Percentiles rank a stretch among this genome's conserved stretches.
Conservation (phyloP, 176 grass and related monocot genomes). For the Oryza glaberrima region DNA sequence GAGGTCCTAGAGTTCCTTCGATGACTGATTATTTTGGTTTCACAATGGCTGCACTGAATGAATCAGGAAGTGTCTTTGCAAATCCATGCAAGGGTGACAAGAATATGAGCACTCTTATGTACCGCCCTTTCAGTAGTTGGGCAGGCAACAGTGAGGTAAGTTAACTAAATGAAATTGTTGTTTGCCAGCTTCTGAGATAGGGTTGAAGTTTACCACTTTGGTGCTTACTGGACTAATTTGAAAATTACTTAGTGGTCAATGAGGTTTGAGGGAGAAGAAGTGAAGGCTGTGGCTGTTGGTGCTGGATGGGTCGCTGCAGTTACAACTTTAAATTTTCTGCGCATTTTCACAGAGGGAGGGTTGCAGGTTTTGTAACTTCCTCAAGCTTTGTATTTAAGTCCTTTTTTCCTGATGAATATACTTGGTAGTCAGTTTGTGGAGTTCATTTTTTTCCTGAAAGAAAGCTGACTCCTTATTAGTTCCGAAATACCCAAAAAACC, state of each 20-base stretch:
- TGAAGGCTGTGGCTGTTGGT: conserved; percentile 82
- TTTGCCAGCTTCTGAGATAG: neutral
- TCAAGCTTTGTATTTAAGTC: neutral
- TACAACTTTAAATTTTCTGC: conserved; percentile 80
- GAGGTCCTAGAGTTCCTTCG: conserved; percentile 92
- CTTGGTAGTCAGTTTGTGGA: neutral
- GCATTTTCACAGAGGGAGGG: conserved; percentile 83
- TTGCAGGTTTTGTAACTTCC: conserved; percentile 66
- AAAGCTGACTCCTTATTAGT: neutral
- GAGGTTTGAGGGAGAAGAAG: conserved; percentile 94
- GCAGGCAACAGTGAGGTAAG: conserved; percentile 95
- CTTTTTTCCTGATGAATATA: neutral
- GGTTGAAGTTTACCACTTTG: neutral
- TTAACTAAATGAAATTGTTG: neutral
- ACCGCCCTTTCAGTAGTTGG: conserved; percentile 91
- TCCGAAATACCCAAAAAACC: neutral
- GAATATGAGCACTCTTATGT: conserved; percentile 98
- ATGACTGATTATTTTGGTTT: conserved; percentile 99
- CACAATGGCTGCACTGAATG: conserved; percentile 89
- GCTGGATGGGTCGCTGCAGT: conserved; percentile 85
- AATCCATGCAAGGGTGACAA: conserved; percentile 93
- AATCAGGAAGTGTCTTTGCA: conserved; percentile 87
- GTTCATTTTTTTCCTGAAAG: neutral
- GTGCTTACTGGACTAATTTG: neutral
- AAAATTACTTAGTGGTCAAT: conserved; percentile 77